Percentiles rank a stretch among this genome's conserved stretches.
These are phyloP conservation scores for Acer saccharum DNA, from an alignment of 345 rosid species.

Conservation along the genomic window DNA sequence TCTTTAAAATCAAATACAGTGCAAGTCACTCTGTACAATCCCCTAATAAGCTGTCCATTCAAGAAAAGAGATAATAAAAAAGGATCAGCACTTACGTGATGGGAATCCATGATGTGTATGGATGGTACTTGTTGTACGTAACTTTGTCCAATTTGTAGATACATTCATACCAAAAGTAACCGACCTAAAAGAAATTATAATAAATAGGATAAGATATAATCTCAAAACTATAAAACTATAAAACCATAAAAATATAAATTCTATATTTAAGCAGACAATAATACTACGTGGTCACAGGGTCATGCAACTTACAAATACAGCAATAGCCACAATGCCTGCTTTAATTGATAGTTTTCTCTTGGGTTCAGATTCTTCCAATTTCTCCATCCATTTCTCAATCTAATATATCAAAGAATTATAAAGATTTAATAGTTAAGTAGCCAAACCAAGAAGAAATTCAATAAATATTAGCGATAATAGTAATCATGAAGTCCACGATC, in stretches of 20 bases:
- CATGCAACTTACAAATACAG: conserved; percentile 57
- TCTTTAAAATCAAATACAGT: not conserved
- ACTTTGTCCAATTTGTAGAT: conserved; percentile 93
- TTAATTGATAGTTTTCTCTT: conserved; percentile 72
- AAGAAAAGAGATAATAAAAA: not conserved
- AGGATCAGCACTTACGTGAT: conserved; percentile 65
- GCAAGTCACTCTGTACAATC: not conserved
- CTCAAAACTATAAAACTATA: not conserved
- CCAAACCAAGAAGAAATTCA: conserved; percentile 7
- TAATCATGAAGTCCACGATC: not conserved
- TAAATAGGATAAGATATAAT: conserved; percentile 12
- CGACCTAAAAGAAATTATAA: conserved; percentile 56
- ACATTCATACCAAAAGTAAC: conserved; percentile 88
- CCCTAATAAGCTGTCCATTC: not conserved
- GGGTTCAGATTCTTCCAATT: conserved; percentile 84
- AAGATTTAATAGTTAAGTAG: conserved; percentile 11
- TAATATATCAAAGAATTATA: conserved; percentile 34
- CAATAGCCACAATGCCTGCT: conserved; percentile 49
- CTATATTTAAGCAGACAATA: conserved; percentile 14
- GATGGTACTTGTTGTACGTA: conserved; percentile 91
- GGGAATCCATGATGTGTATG: conserved; percentile 99
- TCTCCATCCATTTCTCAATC: conserved; percentile 99
- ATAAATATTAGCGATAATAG: not conserved
- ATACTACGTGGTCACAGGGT: conserved; percentile 9
- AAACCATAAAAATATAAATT: conserved; percentile 7